Evolutionary conservation across 306 rosid genomes (phyloP), one percentile per base, ranked within the genome.

Genomic region (Mimosa pudica): DNA sequence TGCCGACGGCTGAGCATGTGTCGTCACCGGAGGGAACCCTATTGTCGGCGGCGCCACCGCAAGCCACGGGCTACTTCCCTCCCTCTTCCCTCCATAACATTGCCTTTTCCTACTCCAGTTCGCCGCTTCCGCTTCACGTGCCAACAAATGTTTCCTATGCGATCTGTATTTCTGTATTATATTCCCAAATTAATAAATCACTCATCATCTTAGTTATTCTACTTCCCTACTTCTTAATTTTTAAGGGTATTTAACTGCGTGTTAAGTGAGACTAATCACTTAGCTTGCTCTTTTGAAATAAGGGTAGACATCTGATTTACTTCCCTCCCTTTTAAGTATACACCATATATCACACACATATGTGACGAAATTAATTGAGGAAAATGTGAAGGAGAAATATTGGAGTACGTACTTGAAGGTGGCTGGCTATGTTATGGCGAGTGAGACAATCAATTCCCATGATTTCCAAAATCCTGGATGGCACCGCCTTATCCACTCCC

Each of bases 371-470:
- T 8, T 47, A 47, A 47, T 47, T 7, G 10, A 47, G 14, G 14
- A 47, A 47, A 47, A 48, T 13, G 52, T 14, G 16, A 48, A 48
- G 52, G 3, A 47, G 51, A 46, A 46, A 10, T 2, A 46, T 10
- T 8, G 10, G 51, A 46, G 13, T 55, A 18, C 6, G 49, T 94
- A 92, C 99, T 85, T 95, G 99, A 73, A 95, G 99, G 86, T 93
- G 99, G 86, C 99, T 95, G 4, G 99, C 99, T 69, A 95, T 92
- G 85, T 95, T 95, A 77, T 95, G 99, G 80, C 99, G 99, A 71
- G 98, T 95, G 90, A 95, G 99, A 77, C 99, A 91, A 20, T 95
- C 93, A 54, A 93, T 93, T 78, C 99, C 97, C 99, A 95, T 95
- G 48, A 93, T 89, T 87, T 93, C 99, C 82, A 95, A 85, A 78